These are phyloP conservation scores for Sanghuangporus sanghuang DNA, from an alignment of 1,284 basidiomycete genomes.

Conservation along the genomic window DNA sequence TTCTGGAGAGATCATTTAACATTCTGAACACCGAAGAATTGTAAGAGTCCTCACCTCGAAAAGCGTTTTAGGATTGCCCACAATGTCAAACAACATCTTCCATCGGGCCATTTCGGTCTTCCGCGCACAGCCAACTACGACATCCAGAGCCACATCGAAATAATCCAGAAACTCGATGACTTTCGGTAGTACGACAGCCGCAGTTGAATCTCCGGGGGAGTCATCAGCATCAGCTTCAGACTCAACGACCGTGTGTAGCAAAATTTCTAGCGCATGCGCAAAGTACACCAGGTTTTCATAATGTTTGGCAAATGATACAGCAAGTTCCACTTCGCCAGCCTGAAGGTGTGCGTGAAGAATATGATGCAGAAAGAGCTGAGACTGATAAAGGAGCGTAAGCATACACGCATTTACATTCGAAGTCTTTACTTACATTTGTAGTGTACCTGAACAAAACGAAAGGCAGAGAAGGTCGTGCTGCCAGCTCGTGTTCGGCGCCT, in stretches of 20 bases:
- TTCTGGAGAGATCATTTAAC: slow-evolving; percentile 39
- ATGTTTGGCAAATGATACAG: slow-evolving; percentile 81
- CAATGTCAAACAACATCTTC: slow-evolving; percentile 83
- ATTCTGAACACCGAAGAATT: not conserved
- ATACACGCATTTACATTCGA: not conserved
- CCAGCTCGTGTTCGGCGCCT: slow-evolving; percentile 87
- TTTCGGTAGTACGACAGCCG: slow-evolving; percentile 51
- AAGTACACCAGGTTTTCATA: slow-evolving; percentile 92
- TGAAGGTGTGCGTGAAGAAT: slow-evolving; percentile 84
- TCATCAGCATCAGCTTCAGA: slow-evolving; percentile 55
- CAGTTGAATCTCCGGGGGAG: slow-evolving; percentile 11
- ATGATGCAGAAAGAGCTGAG: slow-evolving; percentile 93
- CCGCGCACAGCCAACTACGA: slow-evolving; percentile 93
- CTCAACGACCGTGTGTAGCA: slow-evolving; percentile 91
- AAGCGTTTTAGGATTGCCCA: slow-evolving; percentile 85
- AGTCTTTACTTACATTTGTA: slow-evolving; percentile 64
- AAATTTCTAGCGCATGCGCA: slow-evolving; percentile 89
- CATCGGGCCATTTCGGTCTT: slow-evolving; percentile 96
- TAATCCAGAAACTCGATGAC: slow-evolving; percentile 92
- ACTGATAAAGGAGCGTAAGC: slow-evolving; percentile 38
- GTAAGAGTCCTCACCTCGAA: slow-evolving; percentile 61
- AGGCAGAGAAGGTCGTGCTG: slow-evolving; percentile 71
- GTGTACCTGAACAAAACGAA: slow-evolving; percentile 92
- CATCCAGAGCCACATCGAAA: slow-evolving; percentile 86
- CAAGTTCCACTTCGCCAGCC: slow-evolving; percentile 65